A percentile compares a stretch with the other conserved stretches of the same genome.
phyloP scores from a whole-genome alignment of 257 asterid species.

The Osmanthus fragrans region DNA sequence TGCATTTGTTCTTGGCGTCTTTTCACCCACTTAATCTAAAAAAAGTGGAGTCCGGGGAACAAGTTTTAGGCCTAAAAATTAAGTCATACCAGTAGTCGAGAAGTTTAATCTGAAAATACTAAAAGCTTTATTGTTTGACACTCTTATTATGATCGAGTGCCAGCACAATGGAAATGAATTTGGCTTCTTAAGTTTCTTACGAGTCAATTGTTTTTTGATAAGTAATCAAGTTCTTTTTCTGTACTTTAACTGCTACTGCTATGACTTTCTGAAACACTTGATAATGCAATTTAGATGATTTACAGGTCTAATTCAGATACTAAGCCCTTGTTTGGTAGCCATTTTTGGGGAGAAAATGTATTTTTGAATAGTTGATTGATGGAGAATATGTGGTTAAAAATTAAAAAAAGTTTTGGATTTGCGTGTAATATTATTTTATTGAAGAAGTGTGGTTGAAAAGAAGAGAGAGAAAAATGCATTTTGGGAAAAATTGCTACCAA shows the following conservation, averaged over 20 bases:
- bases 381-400: too few relatives aligned
- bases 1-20: neutral
- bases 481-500: too few relatives aligned
- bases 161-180: neutral
- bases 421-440: too few relatives aligned
- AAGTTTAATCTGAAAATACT: slow-evolving; percentile 6
- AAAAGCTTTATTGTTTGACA: neutral
- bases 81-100: slow-evolving; percentile 2
- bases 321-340: too few relatives aligned
- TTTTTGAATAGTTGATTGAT: too few relatives aligned
- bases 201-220: neutral
- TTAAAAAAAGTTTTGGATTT: too few relatives aligned
- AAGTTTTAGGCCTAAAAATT: neutral
- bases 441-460: too few relatives aligned
- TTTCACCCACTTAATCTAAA: slow-evolving; percentile 10
- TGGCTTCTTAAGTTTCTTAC: neutral
- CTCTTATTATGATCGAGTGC: neutral
- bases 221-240: neutral
- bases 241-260: neutral
- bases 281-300: neutral
- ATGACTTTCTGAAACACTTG: slow-evolving; percentile 13
- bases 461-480: too few relatives aligned
- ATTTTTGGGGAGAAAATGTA: too few relatives aligned
- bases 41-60: slow-evolving; percentile 6
- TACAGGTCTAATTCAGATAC: slow-evolving; percentile 2